Evolutionary conservation across 495 filamentous ascomycete genomes (phyloP), one percentile per base, ranked within the genome.

Genomic region (Aspergillus bridgeri): DNA sequence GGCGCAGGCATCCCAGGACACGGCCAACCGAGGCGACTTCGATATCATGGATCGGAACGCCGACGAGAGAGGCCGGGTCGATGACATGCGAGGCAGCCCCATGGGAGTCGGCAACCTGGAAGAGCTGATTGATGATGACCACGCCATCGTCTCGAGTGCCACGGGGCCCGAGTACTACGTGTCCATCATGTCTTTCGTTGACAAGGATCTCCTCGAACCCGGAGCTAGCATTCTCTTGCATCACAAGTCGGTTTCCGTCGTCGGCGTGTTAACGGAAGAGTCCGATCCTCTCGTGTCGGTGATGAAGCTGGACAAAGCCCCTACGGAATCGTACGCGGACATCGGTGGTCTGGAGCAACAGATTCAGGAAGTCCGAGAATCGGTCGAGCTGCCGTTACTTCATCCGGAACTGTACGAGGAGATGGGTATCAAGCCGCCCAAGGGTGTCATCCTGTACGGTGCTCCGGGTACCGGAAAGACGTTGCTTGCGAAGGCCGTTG

Each of bases 141-240:
- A 99, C 68, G 94, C 94, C 57, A 99, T 99, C 67, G 95, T 99
- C 44, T 96, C 91, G 9, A 96, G 91, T 70, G 93, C 95, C 4
- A 97, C 95, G 13, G 94, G 94, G 0, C 95, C 94, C 2, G 94
- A 99, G 72, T 99, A 97, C 79, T 99, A 99, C 71, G 94, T 99
- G 58, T 96, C 92, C 51, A 99, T 99, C 82, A 99, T 99, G 94
- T 97, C 93, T 43, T 99, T 99, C 65, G 94, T 99, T 42, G 94
- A 99, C 79, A 99, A 99, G 75, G 94, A 99, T 66, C 83, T 99
- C 11, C 84, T 99, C 17, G 94, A 99, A 72, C 94, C 94, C 5
- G 94, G 94, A 53, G 92, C 94, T 18, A 96, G 91, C 67, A 93
- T 99, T 57, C 79, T 99, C 25, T 79, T 99, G 48, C 94, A 99